Evolutionary conservation across 495 filamentous ascomycete genomes (phyloP), one percentile per base, ranked within the genome.

Genomic region (Staphylotrichum tortipilum): DNA sequence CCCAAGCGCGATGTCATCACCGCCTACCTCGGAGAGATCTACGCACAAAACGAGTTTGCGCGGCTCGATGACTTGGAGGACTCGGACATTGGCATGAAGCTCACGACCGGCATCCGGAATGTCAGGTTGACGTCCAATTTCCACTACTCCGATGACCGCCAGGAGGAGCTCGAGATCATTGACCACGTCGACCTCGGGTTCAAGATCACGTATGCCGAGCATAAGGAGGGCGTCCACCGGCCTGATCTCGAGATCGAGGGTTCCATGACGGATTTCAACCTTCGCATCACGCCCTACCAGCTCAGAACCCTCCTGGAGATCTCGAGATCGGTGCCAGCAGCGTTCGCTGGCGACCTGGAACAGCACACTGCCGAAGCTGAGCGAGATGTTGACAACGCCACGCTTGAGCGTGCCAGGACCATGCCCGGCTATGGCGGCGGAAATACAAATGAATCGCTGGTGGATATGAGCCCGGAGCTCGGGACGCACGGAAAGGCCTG

Each of bases 121-220:
- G 88, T 95, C 46, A 80, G 87, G 30, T 65, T 98, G 35, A 95
- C 89, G 1, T 96, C 94, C 8, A 78, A 85, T 34, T 92, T 97
- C 64, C 79, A 96, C 61, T 96, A 90, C 54, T 68, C 74, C 10
- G 78, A 81, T 26, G 80, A 79, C 37, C 65, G 78, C 44, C 77
- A 78, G 0, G 91, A 98, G 66, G 89, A 94, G 58, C 74, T 97
- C 19, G 88, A 98, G 64, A 84, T 98, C 70, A 90, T 98, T 50
- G 88, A 97, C 60, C 90, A 96, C 55, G 88, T 97, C 14, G 91
- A 97, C 60, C 72, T 98, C 30, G 86, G 85, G 29, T 96, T 96
- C 68, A 85, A 84, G 42, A 80, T 97, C 49, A 95, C 84, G 21
- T 89, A 94, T 59, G 76, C 87, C 6, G 92, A 97, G 57, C 92